These are phyloP conservation scores for Metschnikowia aberdeeniae DNA, from an alignment of 805 yeast genomes.

Conservation along the genomic window DNA sequence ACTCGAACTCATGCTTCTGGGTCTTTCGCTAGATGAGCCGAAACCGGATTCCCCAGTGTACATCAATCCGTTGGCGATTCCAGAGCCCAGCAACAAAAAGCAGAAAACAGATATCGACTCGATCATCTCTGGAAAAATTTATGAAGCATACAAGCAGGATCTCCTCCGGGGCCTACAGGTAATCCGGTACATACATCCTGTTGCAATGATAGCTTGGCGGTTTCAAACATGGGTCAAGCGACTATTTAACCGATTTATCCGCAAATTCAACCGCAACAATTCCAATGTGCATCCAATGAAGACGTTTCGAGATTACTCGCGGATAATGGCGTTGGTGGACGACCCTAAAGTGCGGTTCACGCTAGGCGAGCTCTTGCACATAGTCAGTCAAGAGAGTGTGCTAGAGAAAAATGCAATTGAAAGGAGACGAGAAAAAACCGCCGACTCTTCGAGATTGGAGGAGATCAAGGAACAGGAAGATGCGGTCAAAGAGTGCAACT, in stretches of 20 bases:
- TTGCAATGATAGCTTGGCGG: conserved; percentile 21
- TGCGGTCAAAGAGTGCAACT: conserved; percentile 22
- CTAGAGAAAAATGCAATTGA: conserved; percentile 18
- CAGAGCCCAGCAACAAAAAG: conserved; percentile 3
- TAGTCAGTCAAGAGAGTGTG: conserved; percentile 26
- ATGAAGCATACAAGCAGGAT: conserved; percentile 20
- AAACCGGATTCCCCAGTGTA: conserved; percentile 1
- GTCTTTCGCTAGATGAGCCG: conserved; percentile 19
- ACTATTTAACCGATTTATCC: conserved; percentile 33
- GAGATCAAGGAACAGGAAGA: conserved; percentile 16
- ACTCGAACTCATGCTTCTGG: conserved; percentile 27
- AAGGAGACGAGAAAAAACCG: conserved; percentile 8
- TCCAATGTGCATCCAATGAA: conserved; percentile 11
- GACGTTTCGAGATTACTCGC: conserved; percentile 21
- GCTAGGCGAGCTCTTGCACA: conserved; percentile 20
- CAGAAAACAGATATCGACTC: conserved; percentile 14
- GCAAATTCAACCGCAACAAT: conserved; percentile 22
- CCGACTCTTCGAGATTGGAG: conserved; percentile 10
- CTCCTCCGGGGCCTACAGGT: conserved; percentile 19
- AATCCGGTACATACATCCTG: conserved; percentile 24
- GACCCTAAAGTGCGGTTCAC: conserved; percentile 19
- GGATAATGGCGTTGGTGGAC: conserved; percentile 21
- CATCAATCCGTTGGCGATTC: conserved; percentile 13
- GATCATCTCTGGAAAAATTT: conserved; percentile 22
- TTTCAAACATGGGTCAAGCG: conserved; percentile 36